A percentile compares a stretch with the other conserved stretches of the same genome.
Evolutionary conservation across 2,329 filamentous ascomycete species (phyloP).

Genomic region (Amesomyces nigricolor): DNA sequence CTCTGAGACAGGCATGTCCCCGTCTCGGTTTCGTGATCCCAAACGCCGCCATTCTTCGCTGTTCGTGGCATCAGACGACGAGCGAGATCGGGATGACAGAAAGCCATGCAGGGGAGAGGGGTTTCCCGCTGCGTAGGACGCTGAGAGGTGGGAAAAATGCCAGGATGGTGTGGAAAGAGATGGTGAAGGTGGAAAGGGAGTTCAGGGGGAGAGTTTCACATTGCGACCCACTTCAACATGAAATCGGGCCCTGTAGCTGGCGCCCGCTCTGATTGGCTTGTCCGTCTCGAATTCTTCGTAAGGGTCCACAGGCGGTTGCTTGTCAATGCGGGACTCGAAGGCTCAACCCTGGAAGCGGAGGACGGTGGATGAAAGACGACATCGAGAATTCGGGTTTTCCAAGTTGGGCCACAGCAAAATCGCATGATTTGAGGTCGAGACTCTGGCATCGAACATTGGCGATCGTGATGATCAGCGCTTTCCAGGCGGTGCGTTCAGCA

Average conservation of each 20-base stretch:
- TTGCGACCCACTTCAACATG: slow-evolving; percentile 1
- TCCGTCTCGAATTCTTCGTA: background rate
- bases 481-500: background rate
- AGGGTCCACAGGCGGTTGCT: background rate
- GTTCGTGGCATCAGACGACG: background rate
- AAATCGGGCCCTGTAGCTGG: slow-evolving; percentile 12
- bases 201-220: slow-evolving; percentile 21
- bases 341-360: too few relatives aligned
- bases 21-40: too few relatives aligned
- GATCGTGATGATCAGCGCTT: too few relatives aligned
- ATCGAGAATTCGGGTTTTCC: too few relatives aligned
- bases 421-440: background rate
- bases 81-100: background rate
- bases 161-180: slow-evolving; percentile 6
- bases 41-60: background rate
- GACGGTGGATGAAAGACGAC: too few relatives aligned
- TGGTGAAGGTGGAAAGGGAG: background rate
- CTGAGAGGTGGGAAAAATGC: slow-evolving; percentile 7
- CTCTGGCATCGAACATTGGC: background rate
- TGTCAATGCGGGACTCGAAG: slow-evolving; percentile 14
- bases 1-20: too few relatives aligned
- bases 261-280: slow-evolving; percentile 17
- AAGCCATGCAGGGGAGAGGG: background rate
- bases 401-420: too few relatives aligned
- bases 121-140: background rate